Conservation (phyloP, 2,329 filamentous ascomycete species). For the Colletotrichum sp. region DNA sequence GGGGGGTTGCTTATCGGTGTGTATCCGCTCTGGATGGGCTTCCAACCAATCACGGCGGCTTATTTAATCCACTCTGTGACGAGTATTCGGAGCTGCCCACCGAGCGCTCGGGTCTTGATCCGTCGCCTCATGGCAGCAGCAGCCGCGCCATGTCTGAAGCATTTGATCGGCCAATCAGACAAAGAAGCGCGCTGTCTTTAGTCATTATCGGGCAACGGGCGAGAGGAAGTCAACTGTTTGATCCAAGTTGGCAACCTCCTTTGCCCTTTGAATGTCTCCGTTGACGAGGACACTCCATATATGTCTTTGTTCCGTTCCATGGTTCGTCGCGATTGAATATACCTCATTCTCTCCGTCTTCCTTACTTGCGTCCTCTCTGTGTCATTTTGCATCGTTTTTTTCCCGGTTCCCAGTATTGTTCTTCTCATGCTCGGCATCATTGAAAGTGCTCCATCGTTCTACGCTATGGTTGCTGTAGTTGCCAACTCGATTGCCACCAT, state of each 20-base stretch:
- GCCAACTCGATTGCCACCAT: not conserved
- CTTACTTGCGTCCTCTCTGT: not conserved
- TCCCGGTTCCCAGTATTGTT: not conserved
- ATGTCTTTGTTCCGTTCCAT: not conserved
- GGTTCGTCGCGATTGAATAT: not conserved
- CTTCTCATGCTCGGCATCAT: not conserved
- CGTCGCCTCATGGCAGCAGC: not conserved
- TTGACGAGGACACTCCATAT: not conserved
- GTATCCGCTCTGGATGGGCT: not conserved
- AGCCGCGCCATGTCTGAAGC: not conserved
- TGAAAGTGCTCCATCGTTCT: not conserved
- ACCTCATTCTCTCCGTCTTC: not conserved
- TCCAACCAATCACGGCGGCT: not conserved
- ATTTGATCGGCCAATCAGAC: not conserved
- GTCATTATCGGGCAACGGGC: conserved; percentile 7
- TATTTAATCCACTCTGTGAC: not conserved
- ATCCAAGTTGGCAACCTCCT: not conserved
- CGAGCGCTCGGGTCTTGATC: not conserved
- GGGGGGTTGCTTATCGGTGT: conserved; percentile 13
- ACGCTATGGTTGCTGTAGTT: not conserved
- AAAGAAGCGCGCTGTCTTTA: not conserved
- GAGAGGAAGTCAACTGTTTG: not conserved
- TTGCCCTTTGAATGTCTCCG: not conserved
- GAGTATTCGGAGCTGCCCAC: not conserved
- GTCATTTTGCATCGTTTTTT: not conserved